Evolutionary conservation across 169 alveolate species (phyloP).

Genomic region (Plasmodium gaboni): DNA sequence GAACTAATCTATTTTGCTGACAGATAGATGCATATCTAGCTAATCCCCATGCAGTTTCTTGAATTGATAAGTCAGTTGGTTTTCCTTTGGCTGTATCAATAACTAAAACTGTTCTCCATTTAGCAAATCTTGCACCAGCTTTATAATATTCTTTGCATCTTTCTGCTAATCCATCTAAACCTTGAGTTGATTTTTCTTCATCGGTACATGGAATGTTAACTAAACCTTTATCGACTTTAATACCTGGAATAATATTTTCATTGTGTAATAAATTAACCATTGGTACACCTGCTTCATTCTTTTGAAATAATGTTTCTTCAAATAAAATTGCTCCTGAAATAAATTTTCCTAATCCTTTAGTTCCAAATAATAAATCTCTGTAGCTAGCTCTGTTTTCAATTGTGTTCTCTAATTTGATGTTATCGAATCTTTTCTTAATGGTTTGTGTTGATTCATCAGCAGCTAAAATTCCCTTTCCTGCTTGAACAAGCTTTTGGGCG

Average conservation of each 20-base stretch:
- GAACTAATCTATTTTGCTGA: conserved; percentile 98
- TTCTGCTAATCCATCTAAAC: conserved; percentile 97
- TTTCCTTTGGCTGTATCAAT: conserved; percentile 91
- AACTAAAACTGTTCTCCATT: conserved; percentile 99
- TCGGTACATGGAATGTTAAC: conserved; percentile 93
- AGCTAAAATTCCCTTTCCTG: conserved; percentile 99
- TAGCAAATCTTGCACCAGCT: conserved; percentile 99
- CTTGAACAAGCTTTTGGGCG: conserved; percentile 63
- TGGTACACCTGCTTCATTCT: conserved; percentile 90
- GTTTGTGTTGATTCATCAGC: conserved; percentile 99
- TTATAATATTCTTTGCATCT: conserved; percentile 96
- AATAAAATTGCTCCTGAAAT: conserved; percentile 98
- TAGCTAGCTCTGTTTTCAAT: conserved; percentile 96
- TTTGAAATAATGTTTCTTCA: conserved; percentile 98
- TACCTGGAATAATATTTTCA: conserved; percentile 98
- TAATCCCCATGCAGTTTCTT: conserved; percentile 96
- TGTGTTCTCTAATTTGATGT: conserved; percentile 95
- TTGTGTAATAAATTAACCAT: conserved; percentile 91
- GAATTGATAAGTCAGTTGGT: conserved; percentile 95
- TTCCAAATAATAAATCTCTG: conserved; percentile 95
- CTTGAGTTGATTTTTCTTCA: conserved; percentile 93
- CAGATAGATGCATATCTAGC: conserved; percentile 99
- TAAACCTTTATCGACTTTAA: conserved; percentile 98
- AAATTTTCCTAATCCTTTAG: conserved; percentile 94
- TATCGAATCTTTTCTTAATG: conserved; percentile 96